Base-by-base conservation (phyloP, 176 grass and related monocot genomes). In the Canna indica region DNA sequence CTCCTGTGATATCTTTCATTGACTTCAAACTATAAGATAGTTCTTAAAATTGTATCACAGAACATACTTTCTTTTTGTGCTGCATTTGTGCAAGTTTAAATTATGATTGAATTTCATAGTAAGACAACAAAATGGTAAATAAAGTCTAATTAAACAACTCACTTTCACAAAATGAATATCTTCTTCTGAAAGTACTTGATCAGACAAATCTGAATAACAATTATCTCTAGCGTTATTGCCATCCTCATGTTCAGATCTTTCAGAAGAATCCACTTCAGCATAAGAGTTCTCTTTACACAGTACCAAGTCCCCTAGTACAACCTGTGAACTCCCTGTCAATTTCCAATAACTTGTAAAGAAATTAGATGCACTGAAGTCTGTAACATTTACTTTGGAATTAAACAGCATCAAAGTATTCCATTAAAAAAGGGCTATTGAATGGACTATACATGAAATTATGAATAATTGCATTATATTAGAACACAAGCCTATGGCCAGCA, bases 251-350 rank as follows among this genome's bases (percentile, higher is more conserved):
- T 88, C 82, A 54, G 63, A 75, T 77, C 41, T 82, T 64, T 82
- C 50, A 29, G 87, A 27, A 29, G 80, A 73, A 77, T 56, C 62
- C 68, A 34, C 68, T 74, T 88, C 78, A 76, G 59, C 78, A 45
- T 41, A 58, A 73, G 29, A 82, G 52, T 38, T 75, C 60, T 88
- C 82, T 79, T 96, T 96, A 72, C 73, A 83, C 79, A 88, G 88
- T 69, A 96, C 83, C 60, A 91, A 79, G 71, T 96, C 91, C 68
- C 91, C 91, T 80, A 88, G 63, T 72, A 91, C 70, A 75, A 91
- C 85, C 77, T 86, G 85, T 73, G 84, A 79, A 82, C 91, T 87
- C 70, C 91, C 91, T 96, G 80, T 58, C 66, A 36, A 31, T 70
- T 76, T 59, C 24, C 68, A 63, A 81, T 74, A 83, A 64, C 41